Evolutionary conservation across 805 yeast species (phyloP), one percentile per base, ranked within the genome.

Genomic region (Blastobotrys chiropterorum): DNA sequence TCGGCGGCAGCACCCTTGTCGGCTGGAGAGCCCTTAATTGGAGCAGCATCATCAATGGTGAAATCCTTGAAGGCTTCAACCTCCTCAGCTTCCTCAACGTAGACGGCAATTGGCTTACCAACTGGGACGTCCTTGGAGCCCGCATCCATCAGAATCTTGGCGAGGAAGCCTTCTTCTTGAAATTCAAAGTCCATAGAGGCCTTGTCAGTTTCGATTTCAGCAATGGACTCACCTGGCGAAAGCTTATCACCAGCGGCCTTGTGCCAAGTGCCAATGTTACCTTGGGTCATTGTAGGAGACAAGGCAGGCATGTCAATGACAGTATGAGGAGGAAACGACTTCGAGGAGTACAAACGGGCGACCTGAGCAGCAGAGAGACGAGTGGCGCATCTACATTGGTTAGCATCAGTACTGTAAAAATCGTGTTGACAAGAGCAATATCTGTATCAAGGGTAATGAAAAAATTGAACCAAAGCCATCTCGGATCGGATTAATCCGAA

Each of bases 241-340:
- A 94, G 81, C 69, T 80, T 72, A 68, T 94, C 99, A 65, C 99
- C 99, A 39, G 83, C 87, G 44, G 79, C 71, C 76, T 90, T 94
- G 67, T 82, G 79, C 99, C 99, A 94, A 54, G 81, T 76, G 40
- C 92, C 92, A 59, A 94, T 75, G 70, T 82, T 85, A 68, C 99
- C 99, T 67, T 87, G 92, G 56, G 97, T 86, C 99, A 94, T 94
- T 50, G 99, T 94, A 59, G 99, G 99, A n/a, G 98, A 92, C 64
- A 94, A 76, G 7, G 99, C 99, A 47, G 99, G 99, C 99, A 94
- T 94, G 68, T 84, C 85, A 63, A 94, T 89, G 65, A 94, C 83
- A 55, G 86, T 81, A 72, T 94, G 97, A 17, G 82, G 71, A 38
- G 96, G 96, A 72, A 80, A 87, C 20, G 78, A 63, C 61, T 68